phyloP scores from a whole-genome alignment of 768 basidiomycete species.

The Arthromyces matolae region DNA sequence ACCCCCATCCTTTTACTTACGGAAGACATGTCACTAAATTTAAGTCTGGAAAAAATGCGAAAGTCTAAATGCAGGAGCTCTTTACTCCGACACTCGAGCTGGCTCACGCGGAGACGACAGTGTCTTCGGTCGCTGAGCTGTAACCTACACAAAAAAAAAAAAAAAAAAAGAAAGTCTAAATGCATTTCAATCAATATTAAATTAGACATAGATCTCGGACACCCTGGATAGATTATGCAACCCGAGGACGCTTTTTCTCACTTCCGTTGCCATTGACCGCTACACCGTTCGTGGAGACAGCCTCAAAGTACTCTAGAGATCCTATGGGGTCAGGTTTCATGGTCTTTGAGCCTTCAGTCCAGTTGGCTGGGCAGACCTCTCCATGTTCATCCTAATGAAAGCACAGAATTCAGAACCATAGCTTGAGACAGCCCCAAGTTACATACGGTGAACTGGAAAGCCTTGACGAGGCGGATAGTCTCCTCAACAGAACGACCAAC shows the following conservation, averaged over 20 bases:
- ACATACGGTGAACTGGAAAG: conserved; percentile 86
- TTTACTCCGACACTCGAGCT: too few species aligned
- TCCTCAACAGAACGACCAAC: conserved; percentile 96
- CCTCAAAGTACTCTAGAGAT: conserved; percentile 70
- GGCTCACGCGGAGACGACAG: too few species aligned
- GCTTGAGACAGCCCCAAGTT: neutral
- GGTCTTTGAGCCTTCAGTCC: conserved; percentile 77
- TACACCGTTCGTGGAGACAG: conserved; percentile 21
- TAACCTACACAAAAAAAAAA: too few species aligned
- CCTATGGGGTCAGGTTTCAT: conserved; percentile 77
- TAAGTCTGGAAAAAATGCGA: too few species aligned
- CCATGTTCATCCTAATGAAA: conserved; percentile 71
- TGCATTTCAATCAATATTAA: neutral
- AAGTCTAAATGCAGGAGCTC: too few species aligned
- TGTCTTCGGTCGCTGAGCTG: too few species aligned
- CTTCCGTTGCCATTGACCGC: conserved; percentile 31
- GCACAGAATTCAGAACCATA: conserved; percentile 2
- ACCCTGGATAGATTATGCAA: conserved; percentile 11
- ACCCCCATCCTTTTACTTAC: too few species aligned
- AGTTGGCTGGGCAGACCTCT: conserved; percentile 91
- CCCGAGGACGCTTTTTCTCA: conserved; percentile 57
- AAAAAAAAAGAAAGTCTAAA: neutral
- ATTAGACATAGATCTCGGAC: neutral
- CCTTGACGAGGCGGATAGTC: conserved; percentile 85
- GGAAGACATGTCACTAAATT: too few species aligned